Percentiles rank a stretch among this genome's conserved stretches.
Evolutionary conservation across 2,329 filamentous ascomycete species (phyloP).

Genomic region (Penicillium sp.): DNA sequence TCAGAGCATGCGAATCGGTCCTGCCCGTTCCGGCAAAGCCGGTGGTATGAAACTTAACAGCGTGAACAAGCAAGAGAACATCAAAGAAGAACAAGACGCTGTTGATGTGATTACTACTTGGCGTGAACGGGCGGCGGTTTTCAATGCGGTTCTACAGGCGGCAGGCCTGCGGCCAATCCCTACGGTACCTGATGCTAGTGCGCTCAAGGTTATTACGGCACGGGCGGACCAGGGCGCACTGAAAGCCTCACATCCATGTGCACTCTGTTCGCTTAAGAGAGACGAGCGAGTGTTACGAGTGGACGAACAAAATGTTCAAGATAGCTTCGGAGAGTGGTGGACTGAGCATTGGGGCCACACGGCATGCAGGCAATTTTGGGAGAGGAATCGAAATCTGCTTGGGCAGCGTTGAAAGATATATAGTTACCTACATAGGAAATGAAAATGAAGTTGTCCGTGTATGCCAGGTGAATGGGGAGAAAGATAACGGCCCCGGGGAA

Average conservation of each 20-base stretch:
- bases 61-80: conserved; percentile 71
- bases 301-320: conserved; percentile 62
- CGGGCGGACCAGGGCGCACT: conserved; percentile 57
- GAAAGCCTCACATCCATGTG: conserved; percentile 65
- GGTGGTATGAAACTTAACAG: conserved; percentile 87
- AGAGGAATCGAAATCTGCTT: conserved; percentile 61
- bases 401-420: conserved; percentile 51
- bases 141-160: conserved; percentile 54
- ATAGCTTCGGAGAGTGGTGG: conserved; percentile 97
- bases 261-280: conserved; percentile 77
- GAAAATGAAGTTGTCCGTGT: neutral
- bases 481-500: neutral
- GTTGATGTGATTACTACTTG: conserved; percentile 67
- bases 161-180: conserved; percentile 47
- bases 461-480: neutral
- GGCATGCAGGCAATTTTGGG: conserved; percentile 77
- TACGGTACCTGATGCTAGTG: conserved; percentile 52
- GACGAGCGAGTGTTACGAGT: conserved; percentile 72
- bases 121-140: conserved; percentile 64
- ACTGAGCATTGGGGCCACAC: conserved; percentile 76
- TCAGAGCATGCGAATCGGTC: conserved; percentile 77
- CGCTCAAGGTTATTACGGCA: conserved; percentile 51
- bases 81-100: conserved; percentile 75
- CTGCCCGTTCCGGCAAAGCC: conserved; percentile 59
- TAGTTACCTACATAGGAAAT: neutral